These are phyloP conservation scores for Wickerhamomyces sp. DNA, from an alignment of 1,139 yeast genomes.

Conservation along the genomic window DNA sequence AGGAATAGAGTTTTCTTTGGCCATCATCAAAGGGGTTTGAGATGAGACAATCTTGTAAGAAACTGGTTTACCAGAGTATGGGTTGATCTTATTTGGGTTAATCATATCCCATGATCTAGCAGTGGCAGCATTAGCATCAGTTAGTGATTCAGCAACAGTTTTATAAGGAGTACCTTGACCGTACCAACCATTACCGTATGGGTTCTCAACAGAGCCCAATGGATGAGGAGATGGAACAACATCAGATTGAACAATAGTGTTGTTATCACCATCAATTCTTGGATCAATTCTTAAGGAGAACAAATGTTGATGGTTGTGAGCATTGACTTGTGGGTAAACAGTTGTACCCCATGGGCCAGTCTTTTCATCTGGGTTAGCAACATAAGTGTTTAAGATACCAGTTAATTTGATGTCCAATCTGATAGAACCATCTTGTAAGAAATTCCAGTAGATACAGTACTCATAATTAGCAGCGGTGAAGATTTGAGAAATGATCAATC, in stretches of 20 bases:
- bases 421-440: slow-evolving; percentile 80
- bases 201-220: slow-evolving; percentile 61
- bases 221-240: slow-evolving; percentile 57
- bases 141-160: slow-evolving; percentile 63
- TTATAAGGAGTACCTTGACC: slow-evolving; percentile 60
- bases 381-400: slow-evolving; percentile 72
- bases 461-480: slow-evolving; percentile 86
- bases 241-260: slow-evolving; percentile 69
- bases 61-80: slow-evolving; percentile 70
- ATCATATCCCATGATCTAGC: slow-evolving; percentile 77
- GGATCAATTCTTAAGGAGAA: slow-evolving; percentile 79
- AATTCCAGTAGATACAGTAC: slow-evolving; percentile 77
- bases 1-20: slow-evolving; percentile 70
- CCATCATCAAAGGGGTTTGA: slow-evolving; percentile 68
- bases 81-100: slow-evolving; percentile 63
- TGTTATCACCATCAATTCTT: slow-evolving; percentile 73
- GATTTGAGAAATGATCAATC: slow-evolving; percentile 69
- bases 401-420: slow-evolving; percentile 75
- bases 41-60: slow-evolving; percentile 77
- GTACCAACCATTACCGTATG: slow-evolving; percentile 70
- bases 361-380: slow-evolving; percentile 58
- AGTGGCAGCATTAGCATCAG: slow-evolving; percentile 56
- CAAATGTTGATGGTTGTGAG: slow-evolving; percentile 83
- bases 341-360: slow-evolving; percentile 75
- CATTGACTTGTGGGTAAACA: slow-evolving; percentile 77